Conservation (phyloP, 257 asterid species). For the Solanum clarkiae region DNA sequence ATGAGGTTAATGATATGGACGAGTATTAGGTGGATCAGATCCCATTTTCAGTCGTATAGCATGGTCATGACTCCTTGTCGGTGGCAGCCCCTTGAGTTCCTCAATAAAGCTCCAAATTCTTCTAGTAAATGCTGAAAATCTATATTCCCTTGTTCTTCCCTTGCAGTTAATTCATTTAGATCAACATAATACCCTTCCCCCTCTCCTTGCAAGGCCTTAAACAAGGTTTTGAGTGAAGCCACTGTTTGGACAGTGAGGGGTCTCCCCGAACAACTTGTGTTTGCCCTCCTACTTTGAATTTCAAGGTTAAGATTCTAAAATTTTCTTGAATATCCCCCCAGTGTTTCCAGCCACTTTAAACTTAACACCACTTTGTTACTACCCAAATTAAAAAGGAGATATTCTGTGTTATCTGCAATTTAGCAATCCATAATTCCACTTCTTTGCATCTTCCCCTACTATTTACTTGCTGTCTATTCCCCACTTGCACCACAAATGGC, state of each 20-base stretch:
- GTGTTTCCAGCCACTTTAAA: neutral
- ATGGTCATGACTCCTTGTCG: neutral
- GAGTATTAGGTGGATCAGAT: neutral
- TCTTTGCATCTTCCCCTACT: neutral
- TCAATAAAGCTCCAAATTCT: neutral
- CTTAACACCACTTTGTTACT: neutral
- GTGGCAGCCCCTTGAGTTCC: neutral
- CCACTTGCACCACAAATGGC: neutral
- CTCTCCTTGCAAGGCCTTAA: neutral
- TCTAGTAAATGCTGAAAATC: neutral
- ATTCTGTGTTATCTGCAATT: neutral
- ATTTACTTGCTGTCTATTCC: neutral
- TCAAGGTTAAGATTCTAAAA: neutral
- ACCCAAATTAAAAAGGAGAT: neutral
- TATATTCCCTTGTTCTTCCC: neutral
- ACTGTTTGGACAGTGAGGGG: neutral
- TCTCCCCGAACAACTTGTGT: neutral
- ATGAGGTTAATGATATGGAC: neutral
- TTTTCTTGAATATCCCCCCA: neutral
- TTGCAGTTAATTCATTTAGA: neutral
- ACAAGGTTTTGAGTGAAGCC: neutral
- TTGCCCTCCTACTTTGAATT: neutral
- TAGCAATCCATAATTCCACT: neutral
- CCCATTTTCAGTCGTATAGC: neutral
- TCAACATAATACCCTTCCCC: too few relatives aligned